These are phyloP conservation scores for Fusarium kyushuense DNA, from an alignment of 2,329 filamentous ascomycete genomes.

Conservation along the genomic window DNA sequence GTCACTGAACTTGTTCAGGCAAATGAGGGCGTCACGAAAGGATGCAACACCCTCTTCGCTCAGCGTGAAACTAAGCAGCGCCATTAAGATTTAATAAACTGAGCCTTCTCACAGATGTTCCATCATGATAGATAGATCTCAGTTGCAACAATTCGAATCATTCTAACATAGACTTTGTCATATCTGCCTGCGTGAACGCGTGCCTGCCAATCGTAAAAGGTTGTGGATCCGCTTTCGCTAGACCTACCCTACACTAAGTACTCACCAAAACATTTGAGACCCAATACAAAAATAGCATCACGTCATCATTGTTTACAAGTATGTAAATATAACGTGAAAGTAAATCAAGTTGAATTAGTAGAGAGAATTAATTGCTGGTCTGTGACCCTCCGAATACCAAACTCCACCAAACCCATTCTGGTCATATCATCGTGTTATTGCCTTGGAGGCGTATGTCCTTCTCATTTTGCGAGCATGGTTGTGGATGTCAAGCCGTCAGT, in stretches of 20 bases:
- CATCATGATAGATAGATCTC: neutral
- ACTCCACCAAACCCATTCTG: slow-evolving; percentile 22
- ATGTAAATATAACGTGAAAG: neutral
- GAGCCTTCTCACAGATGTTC: neutral
- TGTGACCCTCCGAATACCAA: slow-evolving; percentile 3
- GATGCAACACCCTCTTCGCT: slow-evolving; percentile 77
- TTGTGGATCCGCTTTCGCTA: slow-evolving; percentile 10
- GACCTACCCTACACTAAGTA: slow-evolving; percentile 28
- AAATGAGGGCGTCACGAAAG: slow-evolving; percentile 79
- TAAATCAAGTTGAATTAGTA: slow-evolving; percentile 18
- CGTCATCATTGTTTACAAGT: neutral
- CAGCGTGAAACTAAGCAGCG: slow-evolving; percentile 77
- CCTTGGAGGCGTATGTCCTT: neutral
- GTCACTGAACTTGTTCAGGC: slow-evolving; percentile 83
- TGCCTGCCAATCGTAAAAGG: slow-evolving; percentile 10
- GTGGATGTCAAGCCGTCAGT: neutral
- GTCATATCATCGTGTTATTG: slow-evolving; percentile 24
- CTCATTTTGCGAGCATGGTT: neutral
- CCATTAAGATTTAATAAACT: slow-evolving; percentile 54
- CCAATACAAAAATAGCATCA: neutral
- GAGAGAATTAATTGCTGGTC: neutral
- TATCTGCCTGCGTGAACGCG: slow-evolving; percentile 16
- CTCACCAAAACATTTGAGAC: neutral
- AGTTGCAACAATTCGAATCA: neutral
- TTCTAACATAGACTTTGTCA: slow-evolving; percentile 14